phyloP scores from a whole-genome alignment of 164 flowering plant species.

The Stephania yunnanensis region DNA sequence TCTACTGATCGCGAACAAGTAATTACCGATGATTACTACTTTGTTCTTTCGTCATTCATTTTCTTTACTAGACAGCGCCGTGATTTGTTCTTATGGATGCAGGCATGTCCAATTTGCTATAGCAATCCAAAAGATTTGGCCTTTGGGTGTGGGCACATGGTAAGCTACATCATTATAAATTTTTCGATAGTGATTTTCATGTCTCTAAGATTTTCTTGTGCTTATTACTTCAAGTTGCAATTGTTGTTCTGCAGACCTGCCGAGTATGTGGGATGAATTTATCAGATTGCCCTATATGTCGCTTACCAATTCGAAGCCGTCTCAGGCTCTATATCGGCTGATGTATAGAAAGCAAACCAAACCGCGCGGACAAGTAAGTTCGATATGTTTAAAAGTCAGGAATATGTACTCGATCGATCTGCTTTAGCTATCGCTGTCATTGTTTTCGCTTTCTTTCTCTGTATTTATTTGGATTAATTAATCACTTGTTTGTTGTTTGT shows the following conservation, averaged over 20 bases:
- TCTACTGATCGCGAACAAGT: constrained; percentile 29
- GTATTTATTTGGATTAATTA: background rate
- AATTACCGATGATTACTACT: background rate
- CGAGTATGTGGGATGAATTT: constrained; percentile 41
- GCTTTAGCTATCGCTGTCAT: background rate
- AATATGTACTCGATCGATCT: background rate
- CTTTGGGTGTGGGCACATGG: constrained; percentile 60
- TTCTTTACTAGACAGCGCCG: background rate
- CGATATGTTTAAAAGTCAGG: background rate
- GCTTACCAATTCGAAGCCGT: constrained; percentile 34
- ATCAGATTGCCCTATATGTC: constrained; percentile 50
- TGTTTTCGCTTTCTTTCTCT: background rate
- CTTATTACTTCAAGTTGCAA: background rate
- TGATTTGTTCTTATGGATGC: background rate
- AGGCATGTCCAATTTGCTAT: constrained; percentile 51
- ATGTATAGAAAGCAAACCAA: background rate
- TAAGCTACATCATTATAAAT: constrained; percentile 16
- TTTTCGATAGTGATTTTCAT: background rate
- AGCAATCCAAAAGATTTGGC: constrained; percentile 50
- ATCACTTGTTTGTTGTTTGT: background rate
- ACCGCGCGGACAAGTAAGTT: background rate
- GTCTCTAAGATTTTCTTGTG: background rate
- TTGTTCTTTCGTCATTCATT: background rate
- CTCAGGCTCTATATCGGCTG: constrained; percentile 35
- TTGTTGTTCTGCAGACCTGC: constrained; percentile 34